These are phyloP conservation scores for Ramichloridium luteum DNA, from an alignment of 2,329 filamentous ascomycete genomes.

Conservation along the genomic window DNA sequence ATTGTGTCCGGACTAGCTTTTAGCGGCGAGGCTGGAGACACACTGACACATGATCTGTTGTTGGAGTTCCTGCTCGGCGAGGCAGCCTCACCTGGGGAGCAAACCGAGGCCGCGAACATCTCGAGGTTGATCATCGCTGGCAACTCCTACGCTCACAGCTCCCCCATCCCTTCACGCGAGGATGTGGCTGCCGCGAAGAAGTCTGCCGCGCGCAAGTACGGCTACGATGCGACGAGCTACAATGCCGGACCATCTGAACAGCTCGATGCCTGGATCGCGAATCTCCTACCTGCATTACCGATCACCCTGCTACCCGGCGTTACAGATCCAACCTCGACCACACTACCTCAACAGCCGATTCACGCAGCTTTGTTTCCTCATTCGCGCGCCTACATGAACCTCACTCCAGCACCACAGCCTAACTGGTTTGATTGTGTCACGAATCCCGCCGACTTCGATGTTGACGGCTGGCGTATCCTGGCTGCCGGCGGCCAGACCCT, in stretches of 20 bases:
- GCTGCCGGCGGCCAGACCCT: constrained; percentile 87
- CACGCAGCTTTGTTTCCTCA: constrained; percentile 83
- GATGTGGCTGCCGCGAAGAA: constrained; percentile 33
- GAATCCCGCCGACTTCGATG: constrained; percentile 83
- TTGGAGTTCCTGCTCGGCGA: constrained; percentile 84
- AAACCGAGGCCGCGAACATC: constrained; percentile 53
- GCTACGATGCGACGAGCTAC: constrained; percentile 81
- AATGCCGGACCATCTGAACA: constrained; percentile 74
- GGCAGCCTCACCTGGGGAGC: constrained; percentile 48
- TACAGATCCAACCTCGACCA: constrained; percentile 76
- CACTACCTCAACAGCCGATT: constrained; percentile 83
- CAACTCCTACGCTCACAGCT: constrained; percentile 57
- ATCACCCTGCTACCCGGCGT: constrained; percentile 79
- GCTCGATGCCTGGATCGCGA: constrained; percentile 70
- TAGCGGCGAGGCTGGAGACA: constrained; percentile 62
- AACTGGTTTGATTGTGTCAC: constrained; percentile 83
- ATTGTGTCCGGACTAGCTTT: constrained; percentile 83
- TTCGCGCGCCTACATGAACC: constrained; percentile 53
- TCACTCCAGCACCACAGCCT: constrained; percentile 32
- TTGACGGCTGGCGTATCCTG: constrained; percentile 80
- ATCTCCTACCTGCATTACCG: constrained; percentile 73
- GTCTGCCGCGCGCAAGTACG: constrained; percentile 65
- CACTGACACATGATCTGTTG: constrained; percentile 63
- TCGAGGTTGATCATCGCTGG: constrained; percentile 82
- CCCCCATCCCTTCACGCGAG: constrained; percentile 35